Evolutionary conservation across 164 flowering plant genomes (phyloP).

Genomic region (Malania oleifera): DNA sequence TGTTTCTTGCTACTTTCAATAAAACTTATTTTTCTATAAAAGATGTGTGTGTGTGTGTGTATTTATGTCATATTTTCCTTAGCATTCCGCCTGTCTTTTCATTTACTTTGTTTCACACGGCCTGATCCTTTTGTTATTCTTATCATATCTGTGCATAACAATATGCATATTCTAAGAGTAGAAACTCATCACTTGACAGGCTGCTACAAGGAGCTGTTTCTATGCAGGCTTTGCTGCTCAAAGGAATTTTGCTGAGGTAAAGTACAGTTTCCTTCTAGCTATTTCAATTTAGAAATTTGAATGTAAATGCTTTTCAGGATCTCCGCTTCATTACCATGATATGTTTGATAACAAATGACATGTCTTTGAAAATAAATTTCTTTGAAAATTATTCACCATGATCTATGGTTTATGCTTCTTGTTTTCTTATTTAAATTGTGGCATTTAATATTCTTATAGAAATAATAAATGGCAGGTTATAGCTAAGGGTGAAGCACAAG

Average conservation of each 20-base stretch:
- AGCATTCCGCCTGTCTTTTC: background rate
- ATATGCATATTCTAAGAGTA: slow-evolving; percentile 6
- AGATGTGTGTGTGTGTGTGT: background rate
- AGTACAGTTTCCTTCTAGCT: slow-evolving; percentile 1
- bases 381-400: background rate
- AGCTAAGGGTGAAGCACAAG: slow-evolving; percentile 99
- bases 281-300: background rate
- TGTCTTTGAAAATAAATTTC: background rate
- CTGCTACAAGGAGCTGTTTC: slow-evolving; percentile 95
- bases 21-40: no score
- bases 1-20: no score
- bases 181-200: slow-evolving; percentile 40
- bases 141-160: background rate
- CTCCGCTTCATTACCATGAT: no score
- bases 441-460: slow-evolving; percentile 1
- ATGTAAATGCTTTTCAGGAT: background rate
- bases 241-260: slow-evolving; percentile 98
- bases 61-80: background rate
- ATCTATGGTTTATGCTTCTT: background rate
- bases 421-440: background rate
- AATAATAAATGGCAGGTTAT: slow-evolving; percentile 57
- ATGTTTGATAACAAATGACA: background rate
- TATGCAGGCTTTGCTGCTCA: slow-evolving; percentile 97
- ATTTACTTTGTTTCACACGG: background rate
- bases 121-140: background rate